Evolutionary conservation across 2,329 filamentous ascomycete species (phyloP).

Genomic region (Phaeosphaeria sp.): DNA sequence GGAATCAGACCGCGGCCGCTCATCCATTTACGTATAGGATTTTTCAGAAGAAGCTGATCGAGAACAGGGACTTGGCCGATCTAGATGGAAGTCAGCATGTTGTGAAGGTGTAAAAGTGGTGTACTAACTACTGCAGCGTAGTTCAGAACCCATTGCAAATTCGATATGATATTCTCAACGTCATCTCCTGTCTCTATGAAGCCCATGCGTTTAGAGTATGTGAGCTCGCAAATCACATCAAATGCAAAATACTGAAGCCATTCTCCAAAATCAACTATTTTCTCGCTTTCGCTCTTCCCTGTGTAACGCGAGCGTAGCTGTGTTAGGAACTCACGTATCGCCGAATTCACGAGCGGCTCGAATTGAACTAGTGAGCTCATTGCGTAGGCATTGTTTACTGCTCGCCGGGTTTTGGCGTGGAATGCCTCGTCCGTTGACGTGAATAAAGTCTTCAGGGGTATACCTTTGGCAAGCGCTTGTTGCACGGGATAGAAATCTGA

Average conservation of each 20-base stretch:
- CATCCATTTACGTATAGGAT: conserved; percentile 15
- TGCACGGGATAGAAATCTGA: conserved; percentile 40
- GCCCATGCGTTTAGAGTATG: conserved; percentile 18
- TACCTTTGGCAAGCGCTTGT: conserved; percentile 28
- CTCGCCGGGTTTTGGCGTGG: conserved; percentile 42
- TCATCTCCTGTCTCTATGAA: conserved; percentile 19
- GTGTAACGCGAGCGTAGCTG: conserved; percentile 14
- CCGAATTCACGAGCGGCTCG: conserved; percentile 32
- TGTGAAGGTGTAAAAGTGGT: neutral
- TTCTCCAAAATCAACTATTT: conserved; percentile 20
- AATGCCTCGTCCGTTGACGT: conserved; percentile 49
- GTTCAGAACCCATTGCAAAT: conserved; percentile 12
- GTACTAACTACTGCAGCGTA: conserved; percentile 16
- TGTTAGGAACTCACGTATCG: conserved; percentile 24
- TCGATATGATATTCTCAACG: conserved; percentile 14
- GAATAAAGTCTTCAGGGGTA: conserved; percentile 36
- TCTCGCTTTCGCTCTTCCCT: conserved; percentile 1
- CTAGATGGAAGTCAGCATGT: neutral
- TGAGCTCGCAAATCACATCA: conserved; percentile 45
- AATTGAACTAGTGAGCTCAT: conserved; percentile 47
- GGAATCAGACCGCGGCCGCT: conserved; percentile 7
- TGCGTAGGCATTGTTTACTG: conserved; percentile 49
- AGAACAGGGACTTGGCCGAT: conserved; percentile 17
- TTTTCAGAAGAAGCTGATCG: conserved; percentile 16
- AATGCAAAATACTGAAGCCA: conserved; percentile 48